Conservation (phyloP, 2,329 filamentous ascomycete species). For the Botrytis sinoallii region DNA sequence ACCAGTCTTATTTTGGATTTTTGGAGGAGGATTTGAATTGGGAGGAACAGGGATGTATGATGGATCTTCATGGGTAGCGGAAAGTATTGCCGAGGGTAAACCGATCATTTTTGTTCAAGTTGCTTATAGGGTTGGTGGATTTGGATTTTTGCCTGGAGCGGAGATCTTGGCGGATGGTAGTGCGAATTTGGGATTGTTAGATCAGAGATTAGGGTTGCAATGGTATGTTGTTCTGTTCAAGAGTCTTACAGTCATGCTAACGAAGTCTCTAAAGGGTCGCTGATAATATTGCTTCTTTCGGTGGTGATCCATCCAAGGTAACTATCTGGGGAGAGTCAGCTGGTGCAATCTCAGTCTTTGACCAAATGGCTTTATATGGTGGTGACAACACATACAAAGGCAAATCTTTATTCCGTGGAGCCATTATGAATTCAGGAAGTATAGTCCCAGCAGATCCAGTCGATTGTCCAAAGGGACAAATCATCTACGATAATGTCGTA, state of each 20-base stretch:
- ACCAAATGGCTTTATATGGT: slow-evolving; percentile 72
- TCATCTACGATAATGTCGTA: slow-evolving; percentile 61
- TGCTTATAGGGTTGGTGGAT: slow-evolving; percentile 74
- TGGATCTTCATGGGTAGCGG: slow-evolving; percentile 45
- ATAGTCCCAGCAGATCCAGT: slow-evolving; percentile 60
- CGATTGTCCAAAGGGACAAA: slow-evolving; percentile 64
- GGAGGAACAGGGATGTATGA: slow-evolving; percentile 53
- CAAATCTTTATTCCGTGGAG: slow-evolving; percentile 69
- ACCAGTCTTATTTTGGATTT: slow-evolving; percentile 70
- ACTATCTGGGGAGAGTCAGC: slow-evolving; percentile 51
- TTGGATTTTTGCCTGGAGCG: slow-evolving; percentile 69
- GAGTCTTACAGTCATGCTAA: not conserved
- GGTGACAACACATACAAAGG: slow-evolving; percentile 74
- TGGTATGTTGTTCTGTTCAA: slow-evolving; percentile 46
- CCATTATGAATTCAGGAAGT: slow-evolving; percentile 74
- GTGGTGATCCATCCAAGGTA: slow-evolving; percentile 52
- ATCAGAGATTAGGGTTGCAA: slow-evolving; percentile 68
- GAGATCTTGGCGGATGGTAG: slow-evolving; percentile 66
- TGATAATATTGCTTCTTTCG: slow-evolving; percentile 74
- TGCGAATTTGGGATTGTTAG: slow-evolving; percentile 67
- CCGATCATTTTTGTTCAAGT: slow-evolving; percentile 73
- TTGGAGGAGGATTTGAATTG: slow-evolving; percentile 62
- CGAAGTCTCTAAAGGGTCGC: slow-evolving; percentile 45
- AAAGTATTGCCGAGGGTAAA: slow-evolving; percentile 49
- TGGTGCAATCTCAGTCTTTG: slow-evolving; percentile 68